Base-by-base conservation (phyloP, 495 filamentous ascomycete species). In the Annulohypoxylon moriforme region DNA sequence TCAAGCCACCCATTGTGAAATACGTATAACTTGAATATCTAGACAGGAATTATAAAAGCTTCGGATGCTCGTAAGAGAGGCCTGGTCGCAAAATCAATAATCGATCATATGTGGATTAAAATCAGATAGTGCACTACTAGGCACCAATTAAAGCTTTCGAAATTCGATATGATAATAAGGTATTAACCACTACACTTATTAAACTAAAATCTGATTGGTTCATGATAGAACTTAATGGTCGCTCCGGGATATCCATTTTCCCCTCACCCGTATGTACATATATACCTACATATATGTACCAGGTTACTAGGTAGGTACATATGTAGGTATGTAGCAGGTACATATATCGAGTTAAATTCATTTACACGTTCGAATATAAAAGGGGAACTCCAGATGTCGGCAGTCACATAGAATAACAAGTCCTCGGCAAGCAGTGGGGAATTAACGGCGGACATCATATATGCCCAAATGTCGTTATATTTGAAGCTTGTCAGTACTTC, bases 1-100 rank as follows among this genome's bases (percentile, higher is more conserved):
- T 98, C 29, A 94, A 87, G 57, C 95, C 94, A 11, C 88, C 92
- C 90, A 92, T 91, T 78, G 79, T 80, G 86, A 61, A 6, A 24
- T 40, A 18, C 25, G 36, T 13, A 22, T 10, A 33, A 80, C 78
- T 50, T 36, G 42, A 31, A 79, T 79, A 40, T 24, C 29, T 8
- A 46, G 36, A 60, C 1, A 20, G 49, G 33, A 2, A 36, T 36
- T 11, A 11, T n/a, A 36, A 40, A 2, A 40, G 13, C 36, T 2
- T 61, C 49, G 11, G 33, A 34, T 29, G 29, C 49, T 52, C 24
- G 50, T 33, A 24, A 20, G 34, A n/a, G 31, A 56, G 29, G 40
- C 25, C 52, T 57, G 29, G 38, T 38, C 24, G 42, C 24, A 47
- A 64, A 63, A 31, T 34, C 11, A 57, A 29, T 9, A 27, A 47